Percentiles rank a stretch among this genome's conserved stretches.
These are phyloP conservation scores for Taphrina communis DNA, from an alignment of 1,139 yeast genomes.

Conservation along the genomic window DNA sequence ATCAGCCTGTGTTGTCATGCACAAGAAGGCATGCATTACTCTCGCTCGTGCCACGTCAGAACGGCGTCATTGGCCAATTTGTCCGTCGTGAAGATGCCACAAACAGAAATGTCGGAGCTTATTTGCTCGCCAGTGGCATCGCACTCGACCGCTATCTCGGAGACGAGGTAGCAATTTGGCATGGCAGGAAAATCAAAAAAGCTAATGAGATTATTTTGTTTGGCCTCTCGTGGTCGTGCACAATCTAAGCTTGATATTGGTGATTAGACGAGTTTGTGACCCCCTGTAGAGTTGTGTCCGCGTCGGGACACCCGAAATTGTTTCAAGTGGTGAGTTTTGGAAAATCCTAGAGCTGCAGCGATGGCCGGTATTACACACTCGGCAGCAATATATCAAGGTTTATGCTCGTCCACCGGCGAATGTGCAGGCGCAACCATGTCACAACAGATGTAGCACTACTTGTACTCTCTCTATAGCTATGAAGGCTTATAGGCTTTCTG, in stretches of 20 bases:
- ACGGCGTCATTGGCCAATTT: slow-evolving; percentile 16
- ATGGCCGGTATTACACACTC: too few species aligned
- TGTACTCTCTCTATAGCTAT: too few species aligned
- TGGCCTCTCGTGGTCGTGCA: background rate
- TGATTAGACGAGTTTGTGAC: slow-evolving; percentile 1
- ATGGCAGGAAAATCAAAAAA: background rate
- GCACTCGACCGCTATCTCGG: slow-evolving; percentile 26
- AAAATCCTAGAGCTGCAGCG: too few species aligned
- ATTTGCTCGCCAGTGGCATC: slow-evolving; percentile 15
- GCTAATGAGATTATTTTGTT: background rate
- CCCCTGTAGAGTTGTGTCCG: background rate
- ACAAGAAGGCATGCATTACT: background rate
- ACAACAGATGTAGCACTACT: too few species aligned
- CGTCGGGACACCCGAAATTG: slow-evolving; percentile 1
- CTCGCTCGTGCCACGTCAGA: slow-evolving; percentile 30
- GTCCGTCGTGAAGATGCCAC: slow-evolving; percentile 24
- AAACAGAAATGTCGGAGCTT: slow-evolving; percentile 18
- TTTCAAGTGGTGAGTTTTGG: background rate
- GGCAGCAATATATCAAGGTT: too few species aligned
- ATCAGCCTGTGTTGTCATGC: background rate
- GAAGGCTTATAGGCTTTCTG: too few species aligned
- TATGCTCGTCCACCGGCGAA: too few species aligned
- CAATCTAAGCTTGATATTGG: background rate
- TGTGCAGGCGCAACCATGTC: background rate
- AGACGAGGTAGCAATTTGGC: slow-evolving; percentile 16